phyloP scores from a whole-genome alignment of 495 filamentous ascomycete species.

The Xylaria castorea region DNA sequence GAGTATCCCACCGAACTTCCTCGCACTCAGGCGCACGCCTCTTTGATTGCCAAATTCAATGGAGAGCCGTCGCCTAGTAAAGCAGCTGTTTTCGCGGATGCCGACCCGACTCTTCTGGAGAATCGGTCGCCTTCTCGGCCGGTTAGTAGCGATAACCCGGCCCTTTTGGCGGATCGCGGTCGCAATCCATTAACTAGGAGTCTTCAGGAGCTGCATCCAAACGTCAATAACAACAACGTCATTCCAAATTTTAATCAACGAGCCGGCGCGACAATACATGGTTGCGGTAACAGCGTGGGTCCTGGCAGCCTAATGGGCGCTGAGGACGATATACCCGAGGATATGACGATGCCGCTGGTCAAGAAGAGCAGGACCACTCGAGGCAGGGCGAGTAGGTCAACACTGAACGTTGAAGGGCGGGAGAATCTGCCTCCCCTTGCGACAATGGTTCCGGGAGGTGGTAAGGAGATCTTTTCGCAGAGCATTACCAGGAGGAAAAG shows the following conservation, averaged over 20 bases:
- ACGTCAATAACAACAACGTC: slow-evolving; percentile 40
- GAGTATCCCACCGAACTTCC: slow-evolving; percentile 78
- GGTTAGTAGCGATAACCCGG: slow-evolving; percentile 29
- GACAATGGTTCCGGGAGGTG: slow-evolving; percentile 37
- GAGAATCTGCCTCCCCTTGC: slow-evolving; percentile 64
- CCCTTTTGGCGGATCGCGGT: slow-evolving; percentile 26
- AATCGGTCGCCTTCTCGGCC: slow-evolving; percentile 40
- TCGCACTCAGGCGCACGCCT: slow-evolving; percentile 74
- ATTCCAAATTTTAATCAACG: slow-evolving; percentile 40
- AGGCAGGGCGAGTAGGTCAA: slow-evolving; percentile 49
- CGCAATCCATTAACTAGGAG: slow-evolving; percentile 38
- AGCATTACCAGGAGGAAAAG: slow-evolving; percentile 59
- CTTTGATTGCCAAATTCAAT: slow-evolving; percentile 64
- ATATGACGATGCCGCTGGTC: slow-evolving; percentile 55
- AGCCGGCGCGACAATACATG: slow-evolving; percentile 39
- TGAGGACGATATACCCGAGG: slow-evolving; percentile 35
- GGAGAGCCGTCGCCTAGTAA: slow-evolving; percentile 46
- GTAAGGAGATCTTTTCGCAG: slow-evolving; percentile 45
- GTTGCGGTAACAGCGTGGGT: slow-evolving; percentile 34
- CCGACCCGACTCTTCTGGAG: slow-evolving; percentile 32
- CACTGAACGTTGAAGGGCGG: slow-evolving; percentile 58
- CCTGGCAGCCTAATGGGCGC: slow-evolving; percentile 27
- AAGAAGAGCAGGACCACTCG: slow-evolving; percentile 62
- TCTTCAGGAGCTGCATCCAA: slow-evolving; percentile 55
- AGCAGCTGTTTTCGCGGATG: slow-evolving; percentile 47